phyloP scores from a whole-genome alignment of 768 basidiomycete genomes.

The Leucocoprinus sp. region DNA sequence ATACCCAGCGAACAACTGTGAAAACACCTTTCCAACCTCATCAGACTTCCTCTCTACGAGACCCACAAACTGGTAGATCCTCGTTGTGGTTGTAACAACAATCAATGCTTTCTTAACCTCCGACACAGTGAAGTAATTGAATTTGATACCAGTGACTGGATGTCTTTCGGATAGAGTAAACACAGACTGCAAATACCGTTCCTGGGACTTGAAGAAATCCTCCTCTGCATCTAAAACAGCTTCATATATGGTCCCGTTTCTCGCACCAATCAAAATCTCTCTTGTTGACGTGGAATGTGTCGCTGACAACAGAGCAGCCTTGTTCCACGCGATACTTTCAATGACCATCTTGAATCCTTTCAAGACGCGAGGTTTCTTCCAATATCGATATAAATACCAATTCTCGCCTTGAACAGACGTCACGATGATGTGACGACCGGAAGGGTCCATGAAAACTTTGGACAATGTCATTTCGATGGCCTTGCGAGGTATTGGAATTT shows the following conservation, averaged over 20 bases:
- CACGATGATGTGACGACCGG: slow-evolving; percentile 83
- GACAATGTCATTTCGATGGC: slow-evolving; percentile 67
- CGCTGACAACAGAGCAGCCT: slow-evolving; percentile 51
- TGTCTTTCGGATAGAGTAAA: slow-evolving; percentile 75
- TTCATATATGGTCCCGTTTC: slow-evolving; percentile 83
- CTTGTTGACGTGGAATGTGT: slow-evolving; percentile 67
- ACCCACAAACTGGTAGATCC: slow-evolving; percentile 89
- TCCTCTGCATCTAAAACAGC: slow-evolving; percentile 86
- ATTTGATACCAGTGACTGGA: slow-evolving; percentile 78
- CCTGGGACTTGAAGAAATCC: slow-evolving; percentile 86
- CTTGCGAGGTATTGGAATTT: slow-evolving; percentile 70
- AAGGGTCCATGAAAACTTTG: slow-evolving; percentile 88
- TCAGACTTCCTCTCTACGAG: slow-evolving; percentile 57
- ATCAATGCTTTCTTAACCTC: slow-evolving; percentile 62
- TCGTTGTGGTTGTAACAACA: slow-evolving; percentile 74
- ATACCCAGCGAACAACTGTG: slow-evolving; percentile 64
- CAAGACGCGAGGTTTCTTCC: slow-evolving; percentile 76
- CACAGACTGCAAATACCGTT: slow-evolving; percentile 66
- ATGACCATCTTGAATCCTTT: slow-evolving; percentile 81
- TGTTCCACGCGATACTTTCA: slow-evolving; percentile 91
- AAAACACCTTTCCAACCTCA: slow-evolving; percentile 69
- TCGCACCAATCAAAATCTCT: slow-evolving; percentile 80
- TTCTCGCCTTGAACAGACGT: slow-evolving; percentile 87
- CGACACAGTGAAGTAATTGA: slow-evolving; percentile 62
- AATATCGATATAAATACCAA: slow-evolving; percentile 79